phyloP scores from a whole-genome alignment of 2,329 filamentous ascomycete species.

The Epichloe sibirici region DNA sequence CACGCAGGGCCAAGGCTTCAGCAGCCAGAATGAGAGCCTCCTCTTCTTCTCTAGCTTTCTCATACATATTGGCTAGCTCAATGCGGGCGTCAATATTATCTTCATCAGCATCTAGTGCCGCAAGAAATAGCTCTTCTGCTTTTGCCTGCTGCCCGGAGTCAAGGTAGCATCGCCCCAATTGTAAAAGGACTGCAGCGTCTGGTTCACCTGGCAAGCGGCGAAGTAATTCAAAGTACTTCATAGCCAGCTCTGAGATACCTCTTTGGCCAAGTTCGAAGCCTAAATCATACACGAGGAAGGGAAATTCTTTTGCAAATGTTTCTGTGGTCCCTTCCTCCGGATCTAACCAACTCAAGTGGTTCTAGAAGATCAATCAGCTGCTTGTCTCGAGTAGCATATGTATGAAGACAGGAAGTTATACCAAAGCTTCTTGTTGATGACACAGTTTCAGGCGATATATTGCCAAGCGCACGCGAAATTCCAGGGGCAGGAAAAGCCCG shows the following conservation, averaged over 20 bases:
- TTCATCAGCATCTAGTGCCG: constrained; percentile 59
- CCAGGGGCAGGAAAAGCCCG: constrained; percentile 62
- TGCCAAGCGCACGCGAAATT: constrained; percentile 74
- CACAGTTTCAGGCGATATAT: constrained; percentile 67
- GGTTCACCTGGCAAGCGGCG: constrained; percentile 33
- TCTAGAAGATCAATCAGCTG: constrained; percentile 23
- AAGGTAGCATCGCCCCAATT: constrained; percentile 57
- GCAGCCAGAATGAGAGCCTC: constrained; percentile 67
- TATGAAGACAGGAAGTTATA: constrained; percentile 28
- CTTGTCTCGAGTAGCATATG: neutral
- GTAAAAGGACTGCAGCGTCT: constrained; percentile 40
- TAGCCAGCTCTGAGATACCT: constrained; percentile 25
- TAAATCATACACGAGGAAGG: constrained; percentile 66
- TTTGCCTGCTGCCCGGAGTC: constrained; percentile 49
- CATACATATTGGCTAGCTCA: constrained; percentile 74
- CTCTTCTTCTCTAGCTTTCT: constrained; percentile 58
- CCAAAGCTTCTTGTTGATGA: constrained; percentile 59
- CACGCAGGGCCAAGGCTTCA: constrained; percentile 57
- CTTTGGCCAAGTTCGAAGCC: constrained; percentile 30
- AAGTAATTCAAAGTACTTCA: constrained; percentile 45
- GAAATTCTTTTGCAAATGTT: constrained; percentile 50
- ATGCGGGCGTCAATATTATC: constrained; percentile 65
- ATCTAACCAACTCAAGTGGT: constrained; percentile 59
- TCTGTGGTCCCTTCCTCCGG: constrained; percentile 39
- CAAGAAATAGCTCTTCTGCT: constrained; percentile 67